Evolutionary conservation across 352 stramenopile species (phyloP), one percentile per base, ranked within the genome.

Genomic region (Aphanomyces invadans): DNA sequence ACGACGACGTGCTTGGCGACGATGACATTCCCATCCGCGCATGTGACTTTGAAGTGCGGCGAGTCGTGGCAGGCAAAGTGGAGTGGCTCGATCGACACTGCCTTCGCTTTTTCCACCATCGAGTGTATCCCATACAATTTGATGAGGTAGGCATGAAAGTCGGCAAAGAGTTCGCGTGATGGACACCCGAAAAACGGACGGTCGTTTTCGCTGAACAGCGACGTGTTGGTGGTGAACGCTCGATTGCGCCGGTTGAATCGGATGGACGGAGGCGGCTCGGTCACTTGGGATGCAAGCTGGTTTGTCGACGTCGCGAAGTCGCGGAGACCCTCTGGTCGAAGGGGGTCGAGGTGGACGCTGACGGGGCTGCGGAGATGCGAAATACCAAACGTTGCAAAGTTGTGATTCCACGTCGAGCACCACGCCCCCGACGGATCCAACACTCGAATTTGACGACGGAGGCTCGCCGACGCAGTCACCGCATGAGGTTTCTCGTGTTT

Each of bases 361-460:
- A 67, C 38, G 21, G 60, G 60, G 23, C 39, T 59, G 17, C 60
- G 60, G 21, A 67, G 49, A 28, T 67, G 60, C 49, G 60, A 67
- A 28, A 67, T 67, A 21, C 60, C 60, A 59, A 67, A 67, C 28
- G 48, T 23, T 9, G 48, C 60, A 67, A 67, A 67, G 60, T 67
- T 67, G 60, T 11, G 12, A 28, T 67, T 67, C 60, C 60, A 67
- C 19, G 19, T 60, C 0, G 45, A 21, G 26, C 60, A 67, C 60
- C 60, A 67, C 19, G 12, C 15, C 11, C 60, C 60, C 21, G 60
- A 67, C 19, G 60, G 60, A 44, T 67, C 60, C 10, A 67, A 17
- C 29, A 67, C 60, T 28, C 60, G 60, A 19, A 67, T 32, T 3
- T 26, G 25, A 31, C 38, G 15, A 31, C 55, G 55, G 15, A 64